Base-by-base conservation (phyloP, 257 asterid genomes). In the Eucommia ulmoides region DNA sequence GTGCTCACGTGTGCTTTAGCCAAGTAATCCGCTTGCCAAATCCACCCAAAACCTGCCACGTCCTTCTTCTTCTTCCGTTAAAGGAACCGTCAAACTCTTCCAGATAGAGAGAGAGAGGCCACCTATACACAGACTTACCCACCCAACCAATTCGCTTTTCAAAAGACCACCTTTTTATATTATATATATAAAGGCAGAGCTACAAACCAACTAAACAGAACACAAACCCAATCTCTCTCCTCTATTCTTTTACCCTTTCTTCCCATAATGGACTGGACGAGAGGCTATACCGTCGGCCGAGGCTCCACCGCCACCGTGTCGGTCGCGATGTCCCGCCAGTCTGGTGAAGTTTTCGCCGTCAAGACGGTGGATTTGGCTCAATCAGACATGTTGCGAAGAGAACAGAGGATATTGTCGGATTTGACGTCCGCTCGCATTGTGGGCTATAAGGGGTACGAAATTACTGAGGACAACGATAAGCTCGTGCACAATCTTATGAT, bases 221-320 rank as follows among this genome's bases (percentile, higher is more conserved):
- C n/a, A 15, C 55, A 9, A 24, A 53, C 24, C 51, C 8, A 20
- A 20, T 3, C 26, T 53, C 49, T 48, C 54, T 21, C 45, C 54
- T 53, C 38, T 19, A 24, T 35, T 19, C 41, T 56, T 64, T 33
- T 23, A 38, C 50, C 50, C 53, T n/a, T n/a, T n/a, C n/a, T n/a
- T 41, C 23, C 7, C 46, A 16, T 54, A 23, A 84, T 83, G 97
- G 71, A 66, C 7, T 87, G 94, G 97, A 76, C 59, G 9, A 75
- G 94, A 68, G 93, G 97, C 25, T 77, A 55, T 44, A 50, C 33
- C 3, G 65, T 87, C 23, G 97, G 93, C 60, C 77, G 61, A 20
- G 97, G 97, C 12, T 67, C 91, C 23, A 49, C 94, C 1, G 94
- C 93, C 62, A 35, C 79, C 20, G 94, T 87, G 42, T 81, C 73